Base-by-base conservation (phyloP, 352 stramenopile genomes). In the Pythium apleroticum region DNA sequence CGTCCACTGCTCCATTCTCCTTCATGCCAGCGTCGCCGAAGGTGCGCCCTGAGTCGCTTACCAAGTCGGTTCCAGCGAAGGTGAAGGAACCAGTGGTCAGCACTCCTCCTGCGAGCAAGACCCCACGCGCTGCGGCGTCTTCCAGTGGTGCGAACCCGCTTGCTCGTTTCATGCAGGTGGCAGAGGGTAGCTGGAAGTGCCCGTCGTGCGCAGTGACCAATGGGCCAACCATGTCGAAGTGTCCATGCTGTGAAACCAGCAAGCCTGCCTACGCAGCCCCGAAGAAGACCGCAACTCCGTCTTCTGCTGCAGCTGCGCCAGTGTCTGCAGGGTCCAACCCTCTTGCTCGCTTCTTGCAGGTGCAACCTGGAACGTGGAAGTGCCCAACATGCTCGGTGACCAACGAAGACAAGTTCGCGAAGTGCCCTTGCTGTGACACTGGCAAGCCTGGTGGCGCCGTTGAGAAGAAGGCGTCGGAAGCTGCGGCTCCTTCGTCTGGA, bases 121-220 rank as follows among this genome's bases (percentile, higher is more conserved):
- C 11, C 8, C 0, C 25, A 15, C 31, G 35, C n/a, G 4, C 53
- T 15, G 11, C 39, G n/a, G 46, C 35, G 41, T 52, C 46, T 20
- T 12, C 46, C 9, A 20, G 19, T 4, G 46, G 46, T 33, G 25
- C 20, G 22, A 53, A 53, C 15, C 46, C 46, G 9, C 54, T 80
- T 25, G 63, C 65, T 12, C 69, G 65, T 9, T 83, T 83, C 41
- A 65, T 78, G 66, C 52, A 72, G 41, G 33, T 68, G 17, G 69
- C 56, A n/a, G 28, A 64, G 35, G 86, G 84, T 35, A 86, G 84
- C 58, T 95, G 86, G 86, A 93, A 88, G 52, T 95, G 86, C 28
- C 80, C 86, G n/a, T 84, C 71, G 46, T 95, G 86, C 64, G 73
- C 78, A 33, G 86, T 95, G 4, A 76, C 77, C 25, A 95, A 95